Evolutionary conservation across 805 yeast species (phyloP).

Genomic region (Starmera dryadoides): DNA sequence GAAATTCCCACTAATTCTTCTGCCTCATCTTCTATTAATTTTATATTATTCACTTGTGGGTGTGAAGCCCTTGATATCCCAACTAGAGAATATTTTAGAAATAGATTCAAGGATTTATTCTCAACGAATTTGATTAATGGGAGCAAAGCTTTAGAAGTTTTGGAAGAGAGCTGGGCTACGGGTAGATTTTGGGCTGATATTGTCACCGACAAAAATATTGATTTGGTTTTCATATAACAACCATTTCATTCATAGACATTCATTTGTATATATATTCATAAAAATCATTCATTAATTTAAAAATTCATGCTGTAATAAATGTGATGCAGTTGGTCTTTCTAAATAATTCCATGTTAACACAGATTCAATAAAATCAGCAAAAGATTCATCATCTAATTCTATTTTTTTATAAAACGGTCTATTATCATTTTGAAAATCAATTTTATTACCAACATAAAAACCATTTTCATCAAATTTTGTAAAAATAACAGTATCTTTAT

Average conservation of each 20-base stretch:
- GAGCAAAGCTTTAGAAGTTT: conserved; percentile 23
- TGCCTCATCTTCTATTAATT: conserved; percentile 44
- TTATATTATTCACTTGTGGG: conserved; percentile 46
- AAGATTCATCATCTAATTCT: conserved; percentile 8
- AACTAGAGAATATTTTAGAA: conserved; percentile 25
- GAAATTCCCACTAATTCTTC: conserved; percentile 37
- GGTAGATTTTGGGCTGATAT: conserved; percentile 48
- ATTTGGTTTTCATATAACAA: conserved; percentile 36
- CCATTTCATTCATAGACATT: not conserved
- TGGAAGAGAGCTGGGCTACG: conserved; percentile 46
- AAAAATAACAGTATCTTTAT: conserved; percentile 28
- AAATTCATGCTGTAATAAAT: conserved; percentile 50
- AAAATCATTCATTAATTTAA: not conserved
- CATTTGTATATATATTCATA: not conserved
- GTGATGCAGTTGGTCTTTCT: conserved; percentile 45
- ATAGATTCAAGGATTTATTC: conserved; percentile 30
- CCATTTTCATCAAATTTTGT: conserved; percentile 26
- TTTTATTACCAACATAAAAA: conserved; percentile 10
- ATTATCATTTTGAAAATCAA: conserved; percentile 9
- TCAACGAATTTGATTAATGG: conserved; percentile 27
- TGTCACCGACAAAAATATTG: conserved; percentile 33
- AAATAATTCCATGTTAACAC: conserved; percentile 40
- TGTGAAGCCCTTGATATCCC: conserved; percentile 38
- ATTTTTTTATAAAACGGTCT: not conserved
- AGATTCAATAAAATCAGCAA: conserved; percentile 20